Percentiles rank a stretch among this genome's conserved stretches.
Conservation (phyloP, 345 rosid genomes). For the Heritiera littoralis region DNA sequence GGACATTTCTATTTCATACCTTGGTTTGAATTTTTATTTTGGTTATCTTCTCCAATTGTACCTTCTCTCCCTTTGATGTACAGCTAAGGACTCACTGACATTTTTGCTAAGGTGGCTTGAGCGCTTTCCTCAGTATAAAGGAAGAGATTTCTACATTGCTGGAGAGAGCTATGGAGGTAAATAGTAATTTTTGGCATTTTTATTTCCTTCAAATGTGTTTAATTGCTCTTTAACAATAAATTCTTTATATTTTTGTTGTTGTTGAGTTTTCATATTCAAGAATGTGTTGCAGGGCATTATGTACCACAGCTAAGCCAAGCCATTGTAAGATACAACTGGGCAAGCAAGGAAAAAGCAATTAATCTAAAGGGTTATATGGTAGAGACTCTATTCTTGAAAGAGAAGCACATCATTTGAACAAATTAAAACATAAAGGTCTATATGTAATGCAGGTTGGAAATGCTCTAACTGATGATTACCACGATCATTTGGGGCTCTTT, state of each 20-base stretch:
- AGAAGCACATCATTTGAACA: not conserved
- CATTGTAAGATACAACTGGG: slow-evolving; percentile 60
- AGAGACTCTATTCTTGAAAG: slow-evolving; percentile 19
- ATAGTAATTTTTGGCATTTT: slow-evolving; percentile 7
- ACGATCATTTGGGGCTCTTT: slow-evolving; percentile 76
- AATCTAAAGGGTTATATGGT: slow-evolving; percentile 96
- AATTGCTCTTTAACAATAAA: not conserved
- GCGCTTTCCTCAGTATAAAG: slow-evolving; percentile 85
- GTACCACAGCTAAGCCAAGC: slow-evolving; percentile 92
- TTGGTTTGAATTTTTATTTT: slow-evolving; percentile 11
- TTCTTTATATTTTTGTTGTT: not conserved
- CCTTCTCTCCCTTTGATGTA: slow-evolving; percentile 25
- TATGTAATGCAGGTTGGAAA: slow-evolving; percentile 78
- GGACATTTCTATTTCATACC: slow-evolving; percentile 23
- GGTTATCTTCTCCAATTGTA: slow-evolving; percentile 13
- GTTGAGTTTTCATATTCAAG: not conserved
- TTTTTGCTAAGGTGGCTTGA: slow-evolving; percentile 88
- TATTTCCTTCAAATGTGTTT: not conserved
- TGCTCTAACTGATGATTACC: slow-evolving; percentile 83
- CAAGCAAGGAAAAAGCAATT: slow-evolving; percentile 41
- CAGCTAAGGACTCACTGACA: slow-evolving; percentile 72
- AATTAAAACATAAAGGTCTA: slow-evolving; percentile 20
- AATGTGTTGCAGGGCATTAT: slow-evolving; percentile 71
- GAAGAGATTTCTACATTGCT: slow-evolving; percentile 77
- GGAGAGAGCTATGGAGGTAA: slow-evolving; percentile 97